Percentiles rank a stretch among this genome's conserved stretches.
Evolutionary conservation across 371 early-diverging fungal genomes (phyloP).

Genomic region (Zychaea mexicana): DNA sequence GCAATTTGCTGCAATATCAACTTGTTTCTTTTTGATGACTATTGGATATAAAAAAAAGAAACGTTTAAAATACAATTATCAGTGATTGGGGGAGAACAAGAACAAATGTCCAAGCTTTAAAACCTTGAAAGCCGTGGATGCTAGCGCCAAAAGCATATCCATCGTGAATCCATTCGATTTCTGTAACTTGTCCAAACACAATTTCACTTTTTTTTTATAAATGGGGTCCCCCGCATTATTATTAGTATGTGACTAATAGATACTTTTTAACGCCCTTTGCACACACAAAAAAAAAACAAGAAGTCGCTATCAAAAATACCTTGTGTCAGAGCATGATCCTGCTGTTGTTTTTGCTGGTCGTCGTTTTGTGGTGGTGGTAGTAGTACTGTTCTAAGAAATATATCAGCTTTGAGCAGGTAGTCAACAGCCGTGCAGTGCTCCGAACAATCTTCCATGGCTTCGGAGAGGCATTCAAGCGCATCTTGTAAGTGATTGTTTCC

Average conservation of each 20-base stretch:
- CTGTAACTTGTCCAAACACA: background rate
- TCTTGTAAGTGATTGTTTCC: background rate
- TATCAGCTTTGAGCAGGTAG: background rate
- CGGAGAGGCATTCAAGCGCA: background rate
- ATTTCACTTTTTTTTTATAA: background rate
- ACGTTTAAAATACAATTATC: background rate
- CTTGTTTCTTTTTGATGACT: background rate
- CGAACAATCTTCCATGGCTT: conserved; percentile 1
- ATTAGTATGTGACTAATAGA: no score
- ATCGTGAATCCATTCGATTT: background rate
- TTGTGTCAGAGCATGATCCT: background rate
- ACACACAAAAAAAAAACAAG: no score
- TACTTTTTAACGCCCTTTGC: no score
- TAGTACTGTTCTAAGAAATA: background rate
- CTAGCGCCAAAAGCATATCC: background rate
- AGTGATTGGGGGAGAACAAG: background rate
- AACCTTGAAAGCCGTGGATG: background rate
- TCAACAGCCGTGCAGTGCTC: background rate
- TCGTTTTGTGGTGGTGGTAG: background rate
- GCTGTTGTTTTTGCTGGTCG: no score
- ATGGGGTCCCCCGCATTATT: no score
- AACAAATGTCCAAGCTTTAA: background rate
- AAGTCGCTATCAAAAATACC: background rate
- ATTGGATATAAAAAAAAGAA: background rate
- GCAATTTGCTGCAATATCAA: background rate